Conservation (phyloP, 208 protist species). For the Polymyxa betae region DNA sequence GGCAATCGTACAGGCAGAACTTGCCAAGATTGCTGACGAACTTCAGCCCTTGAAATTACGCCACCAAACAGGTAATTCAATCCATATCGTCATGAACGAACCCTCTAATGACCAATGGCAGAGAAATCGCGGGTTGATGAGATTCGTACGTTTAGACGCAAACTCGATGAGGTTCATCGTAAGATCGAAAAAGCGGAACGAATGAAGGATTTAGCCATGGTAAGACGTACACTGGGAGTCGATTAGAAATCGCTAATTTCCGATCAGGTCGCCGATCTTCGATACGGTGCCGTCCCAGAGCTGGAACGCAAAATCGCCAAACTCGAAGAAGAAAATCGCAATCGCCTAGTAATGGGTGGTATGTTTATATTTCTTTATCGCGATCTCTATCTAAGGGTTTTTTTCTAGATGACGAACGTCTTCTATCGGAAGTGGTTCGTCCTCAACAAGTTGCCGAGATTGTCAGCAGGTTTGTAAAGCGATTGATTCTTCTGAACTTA, state of each 20-base stretch:
- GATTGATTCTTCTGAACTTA: background rate
- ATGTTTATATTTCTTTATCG: background rate
- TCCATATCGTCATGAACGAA: background rate
- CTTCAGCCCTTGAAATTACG: constrained; percentile 51
- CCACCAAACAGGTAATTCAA: constrained; percentile 25
- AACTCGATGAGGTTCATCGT: constrained; percentile 56
- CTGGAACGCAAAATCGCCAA: constrained; percentile 51
- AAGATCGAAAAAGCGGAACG: constrained; percentile 57
- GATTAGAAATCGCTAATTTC: background rate
- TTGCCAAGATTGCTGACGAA: constrained; percentile 61
- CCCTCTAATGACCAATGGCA: background rate
- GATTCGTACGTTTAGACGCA: constrained; percentile 51
- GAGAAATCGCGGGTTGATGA: constrained; percentile 53
- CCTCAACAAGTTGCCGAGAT: constrained; percentile 61
- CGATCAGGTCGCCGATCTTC: constrained; percentile 37
- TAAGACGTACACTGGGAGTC: background rate
- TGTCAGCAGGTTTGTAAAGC: constrained; percentile 30
- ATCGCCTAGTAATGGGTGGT: background rate
- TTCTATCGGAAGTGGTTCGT: constrained; percentile 55
- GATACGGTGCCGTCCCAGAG: constrained; percentile 56
- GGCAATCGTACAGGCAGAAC: constrained; percentile 52
- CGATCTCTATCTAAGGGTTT: background rate
- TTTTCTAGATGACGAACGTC: background rate
- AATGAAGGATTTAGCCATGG: constrained; percentile 33
- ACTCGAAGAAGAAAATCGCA: constrained; percentile 44